Base-by-base conservation (phyloP, 1,284 basidiomycete genomes). In the Fomitopsis schrenkii region DNA sequence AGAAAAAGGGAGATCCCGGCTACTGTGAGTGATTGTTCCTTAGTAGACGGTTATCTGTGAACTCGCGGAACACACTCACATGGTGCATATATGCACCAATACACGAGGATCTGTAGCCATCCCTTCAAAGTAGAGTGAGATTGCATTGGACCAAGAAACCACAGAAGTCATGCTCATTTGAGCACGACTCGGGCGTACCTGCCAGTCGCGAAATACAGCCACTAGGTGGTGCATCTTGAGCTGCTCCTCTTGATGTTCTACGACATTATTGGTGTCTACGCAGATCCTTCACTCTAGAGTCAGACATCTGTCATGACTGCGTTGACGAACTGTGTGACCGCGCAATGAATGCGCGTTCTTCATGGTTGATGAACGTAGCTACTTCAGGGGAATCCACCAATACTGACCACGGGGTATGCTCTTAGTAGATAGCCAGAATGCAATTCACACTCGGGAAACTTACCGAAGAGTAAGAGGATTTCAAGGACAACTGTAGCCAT, bases 1-100 rank as follows among this genome's bases (percentile, higher is more conserved):
- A 88, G 71, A 75, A 89, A 88, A 30, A 88, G 75, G 0, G 84
- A 84, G 45, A 89, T 86, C 0, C 86, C 86, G 62, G 78, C 79
- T 0, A 82, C 79, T 77, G 45, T 14, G 5, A 8, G 22, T 2
- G 22, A 2, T 22, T 22, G n/a, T 22, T 22, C 22, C 22, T 17
- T 35, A 17, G 15, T 5, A 15, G 42, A 45, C 22, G n/a, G 1
- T 30, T 2, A 9, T 5, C 1, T 9, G 50, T n/a, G 22, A 22
- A 26, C 22, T 22, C 3, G 19, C 22, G 10, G 12, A 14, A 10
- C n/a, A 22, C 2, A 77, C 86, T 70, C 68, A 89, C 87, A 68
- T 36, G 88, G 86, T 2, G 73, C 78, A 50, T 85, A 71, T 48
- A 90, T 73, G 0, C 84, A 84, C 74, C 88, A 80, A 67, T 85